Evolutionary conservation across 2,329 filamentous ascomycete species (phyloP).

Genomic region (Chaetomium olivaceum): DNA sequence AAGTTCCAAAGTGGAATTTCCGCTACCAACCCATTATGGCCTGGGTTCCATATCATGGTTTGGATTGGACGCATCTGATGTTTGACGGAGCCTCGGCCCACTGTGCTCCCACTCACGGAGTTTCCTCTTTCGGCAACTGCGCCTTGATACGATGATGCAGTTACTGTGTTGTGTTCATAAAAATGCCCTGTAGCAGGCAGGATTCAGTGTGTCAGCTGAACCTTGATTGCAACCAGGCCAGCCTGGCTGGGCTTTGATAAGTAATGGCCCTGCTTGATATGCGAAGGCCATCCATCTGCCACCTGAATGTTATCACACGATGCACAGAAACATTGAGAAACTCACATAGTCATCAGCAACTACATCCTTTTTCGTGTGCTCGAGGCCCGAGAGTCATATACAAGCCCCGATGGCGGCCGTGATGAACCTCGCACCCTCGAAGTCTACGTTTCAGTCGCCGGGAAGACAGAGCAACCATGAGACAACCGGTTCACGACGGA

Average conservation of each 20-base stretch:
- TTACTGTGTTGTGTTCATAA: not conserved
- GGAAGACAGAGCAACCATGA: not conserved
- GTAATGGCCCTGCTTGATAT: not conserved
- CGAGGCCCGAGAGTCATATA: not conserved
- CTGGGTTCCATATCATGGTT: too few species aligned
- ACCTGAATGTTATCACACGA: not conserved
- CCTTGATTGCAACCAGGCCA: not conserved
- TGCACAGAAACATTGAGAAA: not conserved
- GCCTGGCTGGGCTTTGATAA: not conserved
- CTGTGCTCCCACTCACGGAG: not conserved
- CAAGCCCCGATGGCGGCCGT: not conserved
- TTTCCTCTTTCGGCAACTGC: conserved; percentile 5
- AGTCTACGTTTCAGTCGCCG: not conserved
- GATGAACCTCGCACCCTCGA: too few species aligned
- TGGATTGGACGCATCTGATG: not conserved
- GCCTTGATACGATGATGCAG: not conserved
- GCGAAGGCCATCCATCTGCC: too few species aligned
- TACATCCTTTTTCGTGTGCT: not conserved
- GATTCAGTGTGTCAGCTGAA: not conserved
- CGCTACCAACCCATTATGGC: not conserved
- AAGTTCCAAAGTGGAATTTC: not conserved
- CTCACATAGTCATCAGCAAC: not conserved
- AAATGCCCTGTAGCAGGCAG: not conserved
- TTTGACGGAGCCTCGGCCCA: not conserved
- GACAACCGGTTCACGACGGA: not conserved